phyloP scores from a whole-genome alignment of 73 alveolate genomes.

The Paramecium bursaria region DNA sequence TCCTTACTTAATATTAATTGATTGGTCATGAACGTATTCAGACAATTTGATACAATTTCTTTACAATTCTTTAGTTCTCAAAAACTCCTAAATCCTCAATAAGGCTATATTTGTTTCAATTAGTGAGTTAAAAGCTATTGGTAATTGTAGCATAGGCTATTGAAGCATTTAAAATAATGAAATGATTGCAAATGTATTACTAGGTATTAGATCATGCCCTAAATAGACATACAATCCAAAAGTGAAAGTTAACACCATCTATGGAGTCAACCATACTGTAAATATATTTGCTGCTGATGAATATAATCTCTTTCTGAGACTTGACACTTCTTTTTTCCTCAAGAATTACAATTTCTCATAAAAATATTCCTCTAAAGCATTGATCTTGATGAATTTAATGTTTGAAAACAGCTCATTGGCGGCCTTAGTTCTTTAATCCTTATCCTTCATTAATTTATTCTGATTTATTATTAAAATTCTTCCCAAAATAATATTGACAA shows the following conservation, averaged over 20 bases:
- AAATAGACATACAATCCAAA: slow-evolving; percentile 75
- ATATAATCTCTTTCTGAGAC: slow-evolving; percentile 54
- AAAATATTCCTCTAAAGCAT: slow-evolving; percentile 88
- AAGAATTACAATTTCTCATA: slow-evolving; percentile 70
- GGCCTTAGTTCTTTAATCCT: slow-evolving; percentile 86
- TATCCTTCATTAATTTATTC: slow-evolving; percentile 76
- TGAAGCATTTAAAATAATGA: slow-evolving; percentile 76
- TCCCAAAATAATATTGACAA: slow-evolving; percentile 59
- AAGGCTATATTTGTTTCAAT: slow-evolving; percentile 78
- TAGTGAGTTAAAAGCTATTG: slow-evolving; percentile 78
- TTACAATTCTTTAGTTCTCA: neutral
- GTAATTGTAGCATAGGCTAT: slow-evolving; percentile 85
- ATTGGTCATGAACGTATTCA: neutral
- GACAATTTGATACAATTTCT: neutral
- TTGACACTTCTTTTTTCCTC: slow-evolving; percentile 76
- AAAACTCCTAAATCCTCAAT: slow-evolving; percentile 70
- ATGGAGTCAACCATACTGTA: slow-evolving; percentile 77
- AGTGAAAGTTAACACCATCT: slow-evolving; percentile 72
- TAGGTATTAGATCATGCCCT: slow-evolving; percentile 80
- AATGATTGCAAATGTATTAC: slow-evolving; percentile 79
- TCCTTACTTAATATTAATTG: slow-evolving; percentile 6
- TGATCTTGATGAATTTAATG: slow-evolving; percentile 87
- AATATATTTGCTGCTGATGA: slow-evolving; percentile 48
- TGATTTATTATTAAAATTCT: slow-evolving; percentile 61
- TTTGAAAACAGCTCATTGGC: slow-evolving; percentile 85